Base-by-base conservation (phyloP, 768 basidiomycete genomes). In the Chiua virens region DNA sequence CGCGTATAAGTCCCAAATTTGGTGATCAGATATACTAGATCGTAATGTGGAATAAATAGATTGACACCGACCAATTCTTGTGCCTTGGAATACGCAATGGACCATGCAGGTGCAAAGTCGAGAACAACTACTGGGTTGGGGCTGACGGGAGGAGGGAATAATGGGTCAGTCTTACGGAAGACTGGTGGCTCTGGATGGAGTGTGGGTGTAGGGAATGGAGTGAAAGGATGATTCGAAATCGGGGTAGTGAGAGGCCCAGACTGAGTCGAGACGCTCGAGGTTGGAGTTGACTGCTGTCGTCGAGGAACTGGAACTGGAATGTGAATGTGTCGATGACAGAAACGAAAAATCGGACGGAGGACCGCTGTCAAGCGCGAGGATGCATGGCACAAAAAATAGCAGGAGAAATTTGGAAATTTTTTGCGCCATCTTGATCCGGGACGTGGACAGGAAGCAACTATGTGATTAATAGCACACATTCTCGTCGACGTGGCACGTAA, bases 141-240 rank as follows among this genome's bases (percentile, higher is more conserved):
- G 22, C 74, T 65, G 47, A 81, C 80, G 0, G 79, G 67, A 0
- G 87, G 87, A 3, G 86, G 86, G 25, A 70, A 67, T 18, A 68
- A 68, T 1, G 86, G 86, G 53, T 83, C 77, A 5, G 77, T 75
- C 11, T 71, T 67, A 10, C 80, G 80, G 62, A 79, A 87, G 5
- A 80, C 66, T 8, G 77, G 77, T 1, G 79, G 73, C 44, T 81
- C 67, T 9, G 87, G 75, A 1, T 70, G 57, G 47, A 81, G 76
- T 1, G 80, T 77, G 17, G 87, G 84, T 15, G 79, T 73, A 1
- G 86, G 83, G 73, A 79, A 86, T 4, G 84, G 77, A 11, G 76
- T 68, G 73, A 87, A 86, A 2, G 76, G 56, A 47, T 74, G 73
- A 0, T 64, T 56, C 18, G 73, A 66, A 42, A 77, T 71, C 14